These are phyloP conservation scores for Penium margaritaceum DNA, from an alignment of 139 green algal species.

Conservation along the genomic window DNA sequence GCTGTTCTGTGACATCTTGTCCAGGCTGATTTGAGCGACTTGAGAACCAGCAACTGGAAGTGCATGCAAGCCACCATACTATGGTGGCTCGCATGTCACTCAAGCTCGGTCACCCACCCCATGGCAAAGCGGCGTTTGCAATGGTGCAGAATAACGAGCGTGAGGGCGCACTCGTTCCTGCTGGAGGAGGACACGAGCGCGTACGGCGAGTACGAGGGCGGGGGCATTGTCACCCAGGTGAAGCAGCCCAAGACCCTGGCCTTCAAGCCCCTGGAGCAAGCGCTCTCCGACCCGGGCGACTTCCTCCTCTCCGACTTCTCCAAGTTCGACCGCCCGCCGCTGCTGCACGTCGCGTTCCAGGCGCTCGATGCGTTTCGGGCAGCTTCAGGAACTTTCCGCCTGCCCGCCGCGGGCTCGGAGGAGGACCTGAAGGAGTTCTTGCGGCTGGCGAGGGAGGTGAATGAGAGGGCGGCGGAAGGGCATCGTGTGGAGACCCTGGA, in stretches of 20 bases:
- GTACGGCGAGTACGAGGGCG: slow-evolving; percentile 63
- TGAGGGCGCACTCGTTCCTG: slow-evolving; percentile 86
- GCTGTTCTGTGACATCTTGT: too few relatives aligned
- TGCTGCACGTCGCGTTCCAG: slow-evolving; percentile 90
- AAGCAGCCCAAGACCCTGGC: slow-evolving; percentile 78
- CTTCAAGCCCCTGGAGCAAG: slow-evolving; percentile 69
- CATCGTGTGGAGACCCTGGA: slow-evolving; percentile 30
- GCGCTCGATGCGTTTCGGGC: slow-evolving; percentile 76
- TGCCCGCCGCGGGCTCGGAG: slow-evolving; percentile 58
- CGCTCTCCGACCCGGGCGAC: slow-evolving; percentile 73
- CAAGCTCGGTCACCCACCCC: too few relatives aligned
- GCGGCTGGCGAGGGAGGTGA: slow-evolving; percentile 59
- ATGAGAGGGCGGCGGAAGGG: slow-evolving; percentile 42
- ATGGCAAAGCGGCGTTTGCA: too few relatives aligned
- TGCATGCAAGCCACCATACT: too few relatives aligned
- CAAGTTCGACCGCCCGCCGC: slow-evolving; percentile 82
- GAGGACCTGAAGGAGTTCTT: slow-evolving; percentile 69
- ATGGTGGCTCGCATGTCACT: too few relatives aligned
- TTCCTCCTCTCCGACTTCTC: slow-evolving; percentile 92
- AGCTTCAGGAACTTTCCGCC: slow-evolving; percentile 26
- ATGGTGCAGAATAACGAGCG: slow-evolving; percentile 79
- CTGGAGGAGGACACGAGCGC: slow-evolving; percentile 78
- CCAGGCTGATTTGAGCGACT: too few relatives aligned
- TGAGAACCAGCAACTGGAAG: too few relatives aligned
- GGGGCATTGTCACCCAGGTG: slow-evolving; percentile 79